These are phyloP conservation scores for Cyanidioschyzon merolae DNA, from an alignment of 23 red algal species.

Conservation along the genomic window DNA sequence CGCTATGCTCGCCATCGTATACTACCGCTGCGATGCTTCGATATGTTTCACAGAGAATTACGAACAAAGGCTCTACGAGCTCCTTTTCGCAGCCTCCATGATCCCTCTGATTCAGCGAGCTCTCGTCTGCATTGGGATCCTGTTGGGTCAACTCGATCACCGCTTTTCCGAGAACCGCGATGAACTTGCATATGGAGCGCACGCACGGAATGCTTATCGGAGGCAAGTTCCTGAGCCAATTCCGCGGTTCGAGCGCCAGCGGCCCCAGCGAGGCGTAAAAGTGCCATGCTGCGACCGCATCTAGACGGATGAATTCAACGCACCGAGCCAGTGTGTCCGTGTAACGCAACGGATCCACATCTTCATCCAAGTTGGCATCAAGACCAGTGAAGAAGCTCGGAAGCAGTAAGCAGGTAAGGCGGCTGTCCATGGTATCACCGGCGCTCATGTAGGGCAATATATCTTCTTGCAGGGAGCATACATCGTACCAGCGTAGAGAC, in stretches of 20 bases:
- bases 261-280: slow-evolving; percentile 2
- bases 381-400: neutral
- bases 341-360: neutral
- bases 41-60: neutral
- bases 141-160: neutral
- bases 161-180: neutral
- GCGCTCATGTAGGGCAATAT: neutral
- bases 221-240: neutral
- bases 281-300: neutral
- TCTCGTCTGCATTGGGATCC: neutral
- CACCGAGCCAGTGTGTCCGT: neutral
- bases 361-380: neutral
- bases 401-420: neutral
- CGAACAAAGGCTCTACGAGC: neutral
- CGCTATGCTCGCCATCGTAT: neutral
- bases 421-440: slow-evolving; percentile 4
- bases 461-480: neutral
- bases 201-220: neutral
- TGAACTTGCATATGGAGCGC: neutral
- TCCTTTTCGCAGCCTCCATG: neutral
- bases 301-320: neutral
- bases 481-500: neutral
- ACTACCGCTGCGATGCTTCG: neutral
- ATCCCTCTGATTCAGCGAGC: neutral
- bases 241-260: neutral